phyloP scores from a whole-genome alignment of 1,139 yeast species.

The Wickerhamiella infanticola region DNA sequence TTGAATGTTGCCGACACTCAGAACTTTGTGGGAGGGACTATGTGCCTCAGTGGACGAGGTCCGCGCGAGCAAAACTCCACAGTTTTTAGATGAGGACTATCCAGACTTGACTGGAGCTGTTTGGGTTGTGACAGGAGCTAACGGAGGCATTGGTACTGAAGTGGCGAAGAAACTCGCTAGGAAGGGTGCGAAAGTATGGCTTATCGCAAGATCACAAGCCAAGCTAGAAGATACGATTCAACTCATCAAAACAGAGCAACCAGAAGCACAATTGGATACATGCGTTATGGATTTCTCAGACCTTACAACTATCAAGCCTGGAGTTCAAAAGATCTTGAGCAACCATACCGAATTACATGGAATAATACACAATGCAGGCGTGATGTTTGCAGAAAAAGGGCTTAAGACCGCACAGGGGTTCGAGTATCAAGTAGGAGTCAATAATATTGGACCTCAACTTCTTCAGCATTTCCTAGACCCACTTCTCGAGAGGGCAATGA shows the following conservation, averaged over 20 bases:
- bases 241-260: conserved; percentile 18
- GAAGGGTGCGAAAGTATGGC: conserved; percentile 32
- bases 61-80: neutral
- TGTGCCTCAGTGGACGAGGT: neutral
- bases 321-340: conserved; percentile 24
- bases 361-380: conserved; percentile 29
- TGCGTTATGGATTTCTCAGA: conserved; percentile 31
- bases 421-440: conserved; percentile 37
- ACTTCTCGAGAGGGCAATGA: conserved; percentile 19
- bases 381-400: conserved; percentile 31
- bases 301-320: conserved; percentile 31
- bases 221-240: conserved; percentile 27
- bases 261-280: conserved; percentile 13
- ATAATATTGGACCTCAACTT: conserved; percentile 37
- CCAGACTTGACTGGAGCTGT: conserved; percentile 32
- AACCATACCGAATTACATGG: conserved; percentile 18
- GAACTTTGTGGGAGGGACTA: neutral
- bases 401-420: conserved; percentile 32
- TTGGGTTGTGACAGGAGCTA: conserved; percentile 33
- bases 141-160: conserved; percentile 34
- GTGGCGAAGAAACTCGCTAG: conserved; percentile 27
- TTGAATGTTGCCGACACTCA: too few species aligned
- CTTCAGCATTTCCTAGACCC: conserved; percentile 34
- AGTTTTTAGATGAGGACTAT: conserved; percentile 19
- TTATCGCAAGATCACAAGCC: conserved; percentile 27